Evolutionary conservation across 306 rosid genomes (phyloP).

Genomic region (Arachis stenosperma): DNA sequence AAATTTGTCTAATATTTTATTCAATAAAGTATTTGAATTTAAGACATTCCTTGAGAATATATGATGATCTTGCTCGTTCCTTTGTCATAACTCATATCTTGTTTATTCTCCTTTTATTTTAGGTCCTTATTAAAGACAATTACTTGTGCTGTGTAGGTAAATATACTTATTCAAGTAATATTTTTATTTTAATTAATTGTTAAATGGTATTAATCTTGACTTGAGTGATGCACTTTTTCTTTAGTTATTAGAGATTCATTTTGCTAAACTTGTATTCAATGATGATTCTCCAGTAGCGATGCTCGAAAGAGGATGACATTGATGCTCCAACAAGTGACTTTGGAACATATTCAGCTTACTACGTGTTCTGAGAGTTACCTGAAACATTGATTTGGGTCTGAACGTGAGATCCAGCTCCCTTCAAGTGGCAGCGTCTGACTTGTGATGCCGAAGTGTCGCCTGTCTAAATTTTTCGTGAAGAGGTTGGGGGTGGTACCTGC

Average conservation of each 20-base stretch:
- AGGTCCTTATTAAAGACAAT: constrained; percentile 93
- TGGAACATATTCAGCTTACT: constrained; percentile 15
- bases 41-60: background rate
- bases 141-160: constrained; percentile 95
- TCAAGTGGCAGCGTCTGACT: too few relatives aligned
- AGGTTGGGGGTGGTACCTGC: too few relatives aligned
- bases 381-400: too few relatives aligned
- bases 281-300: constrained; percentile 41
- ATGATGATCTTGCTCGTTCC: background rate
- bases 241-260: constrained; percentile 13
- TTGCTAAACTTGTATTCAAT: constrained; percentile 46
- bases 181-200: constrained; percentile 12
- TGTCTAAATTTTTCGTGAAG: too few relatives aligned
- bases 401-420: too few relatives aligned
- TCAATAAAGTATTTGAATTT: too few relatives aligned
- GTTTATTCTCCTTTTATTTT: constrained; percentile 36
- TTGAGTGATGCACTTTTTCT: constrained; percentile 11
- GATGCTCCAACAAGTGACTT: constrained; percentile 89
- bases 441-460: too few relatives aligned
- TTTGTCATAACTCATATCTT: constrained; percentile 10
- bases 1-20: too few relatives aligned
- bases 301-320: constrained; percentile 67
- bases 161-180: constrained; percentile 87
- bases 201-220: constrained; percentile 8
- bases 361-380: too few relatives aligned